Percentiles rank a stretch among this genome's conserved stretches.
These are phyloP conservation scores for Colletotrichum spinosum DNA, from an alignment of 2,329 filamentous ascomycete genomes.

Conservation along the genomic window DNA sequence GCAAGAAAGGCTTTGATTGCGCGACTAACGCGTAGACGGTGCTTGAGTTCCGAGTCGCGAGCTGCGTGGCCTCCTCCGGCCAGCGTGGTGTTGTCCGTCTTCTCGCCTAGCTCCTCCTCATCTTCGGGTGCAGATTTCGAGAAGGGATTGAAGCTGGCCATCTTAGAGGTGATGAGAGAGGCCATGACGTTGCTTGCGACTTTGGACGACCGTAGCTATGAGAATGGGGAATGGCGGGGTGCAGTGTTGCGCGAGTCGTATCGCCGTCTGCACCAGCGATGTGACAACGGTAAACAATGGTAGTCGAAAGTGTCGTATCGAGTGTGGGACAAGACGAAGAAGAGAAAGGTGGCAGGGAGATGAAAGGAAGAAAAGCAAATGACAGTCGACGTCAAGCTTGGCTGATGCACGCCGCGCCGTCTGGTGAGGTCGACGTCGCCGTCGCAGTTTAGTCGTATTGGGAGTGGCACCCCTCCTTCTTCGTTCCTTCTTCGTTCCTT, in stretches of 20 bases:
- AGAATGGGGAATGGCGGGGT: background rate
- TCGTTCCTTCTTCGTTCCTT: conserved; percentile 7
- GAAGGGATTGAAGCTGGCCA: conserved; percentile 55
- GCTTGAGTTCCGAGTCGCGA: conserved; percentile 60
- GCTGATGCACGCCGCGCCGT: conserved; percentile 32
- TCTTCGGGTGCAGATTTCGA: conserved; percentile 42
- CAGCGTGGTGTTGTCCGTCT: conserved; percentile 61
- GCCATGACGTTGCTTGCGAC: conserved; percentile 10
- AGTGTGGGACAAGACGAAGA: background rate
- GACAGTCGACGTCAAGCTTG: conserved; percentile 31
- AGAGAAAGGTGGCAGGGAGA: background rate
- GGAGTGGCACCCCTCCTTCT: conserved; percentile 9
- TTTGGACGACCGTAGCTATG: too few species aligned
- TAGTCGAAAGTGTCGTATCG: background rate
- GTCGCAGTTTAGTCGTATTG: too few species aligned
- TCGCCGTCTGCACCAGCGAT: conserved; percentile 1
- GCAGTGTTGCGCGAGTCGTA: background rate
- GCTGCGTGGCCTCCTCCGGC: conserved; percentile 70
- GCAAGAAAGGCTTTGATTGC: conserved; percentile 67
- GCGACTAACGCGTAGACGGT: conserved; percentile 68
- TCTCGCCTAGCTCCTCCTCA: conserved; percentile 65
- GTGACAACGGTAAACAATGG: background rate
- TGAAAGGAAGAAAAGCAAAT: background rate
- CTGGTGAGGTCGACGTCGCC: conserved; percentile 8
- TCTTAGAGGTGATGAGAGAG: conserved; percentile 31